Base-by-base conservation (phyloP, 768 basidiomycete genomes). In the Guyanaporus albipodus region DNA sequence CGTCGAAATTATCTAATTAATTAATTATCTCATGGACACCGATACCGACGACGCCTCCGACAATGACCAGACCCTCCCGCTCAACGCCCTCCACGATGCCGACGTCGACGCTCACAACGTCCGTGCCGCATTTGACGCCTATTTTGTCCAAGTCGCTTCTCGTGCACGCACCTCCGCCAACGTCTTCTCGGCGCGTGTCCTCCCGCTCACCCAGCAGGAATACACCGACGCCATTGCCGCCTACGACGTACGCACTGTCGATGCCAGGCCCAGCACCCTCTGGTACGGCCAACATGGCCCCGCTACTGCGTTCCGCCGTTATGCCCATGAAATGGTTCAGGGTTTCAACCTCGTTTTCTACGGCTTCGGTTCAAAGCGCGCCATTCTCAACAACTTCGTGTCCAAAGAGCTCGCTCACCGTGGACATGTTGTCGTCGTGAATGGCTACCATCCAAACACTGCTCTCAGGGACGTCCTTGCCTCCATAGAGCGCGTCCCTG, bases 271-370 rank as follows among this genome's bases (percentile, higher is more conserved):
- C 17, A 41, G 17, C 18, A 66, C 63, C 8, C 52, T 46, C 21
- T 64, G 63, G 63, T 44, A 24, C 1, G 55, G 61, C 17, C 41
- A 15, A 17, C 37, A 43, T 21, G 58, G 55, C 15, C 4, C 39
- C 21, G 39, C 31, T 15, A 53, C 62, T 5, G 68, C 79, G 15
- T 83, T 86, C 58, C 68, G 73, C 19, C 77, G 82, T 34, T 87
- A 85, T 62, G 67, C 78, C 35, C 70, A 73, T 50, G 91, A 97
- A 64, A 74, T 97, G 21, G 70, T 73, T 2, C 78, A 84, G 61
- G 93, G 91, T 1, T 97, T 92, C 73, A 93, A 90, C 64, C 69
- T 97, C 35, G 66, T 94, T 17, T 83, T 91, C 64, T 91, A 91
- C 58, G 95, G 95, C 1, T 79, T 82, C 57, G 95, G 95, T 6